A percentile compares a stretch with the other conserved stretches of the same genome.
Evolutionary conservation across 2,329 filamentous ascomycete genomes (phyloP).

Genomic region (Trematosphaeria pertusa): DNA sequence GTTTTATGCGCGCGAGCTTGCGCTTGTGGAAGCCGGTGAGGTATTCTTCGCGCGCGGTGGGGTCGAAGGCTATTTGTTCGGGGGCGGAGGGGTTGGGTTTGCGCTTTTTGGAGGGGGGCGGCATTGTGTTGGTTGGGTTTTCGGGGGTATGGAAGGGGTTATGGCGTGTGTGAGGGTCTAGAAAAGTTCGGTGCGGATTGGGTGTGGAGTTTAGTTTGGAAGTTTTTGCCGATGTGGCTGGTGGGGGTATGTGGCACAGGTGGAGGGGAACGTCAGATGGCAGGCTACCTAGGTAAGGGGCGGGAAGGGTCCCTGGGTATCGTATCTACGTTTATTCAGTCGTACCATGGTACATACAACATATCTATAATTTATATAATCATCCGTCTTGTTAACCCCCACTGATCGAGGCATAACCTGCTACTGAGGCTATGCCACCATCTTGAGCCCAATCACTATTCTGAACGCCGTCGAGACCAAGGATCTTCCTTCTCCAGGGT

Average conservation of each 20-base stretch:
- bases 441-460: conserved; percentile 1
- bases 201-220: conserved; percentile 1
- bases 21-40: conserved; percentile 97
- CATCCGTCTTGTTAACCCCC: conserved; percentile 5
- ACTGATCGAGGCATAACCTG: conserved; percentile 2
- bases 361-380: neutral
- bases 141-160: neutral
- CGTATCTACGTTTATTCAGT: neutral
- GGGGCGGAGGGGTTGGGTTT: conserved; percentile 62
- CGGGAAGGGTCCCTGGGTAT: neutral
- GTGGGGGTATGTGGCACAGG: conserved; percentile 3
- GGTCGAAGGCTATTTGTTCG: conserved; percentile 88
- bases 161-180: neutral
- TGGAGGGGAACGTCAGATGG: neutral
- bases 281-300: no score
- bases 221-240: conserved; percentile 15
- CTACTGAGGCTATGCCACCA: conserved; percentile 6
- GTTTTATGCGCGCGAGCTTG: conserved; percentile 83
- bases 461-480: conserved; percentile 11
- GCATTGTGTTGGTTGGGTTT: conserved; percentile 7
- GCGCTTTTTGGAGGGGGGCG: conserved; percentile 42
- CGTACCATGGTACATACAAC: neutral
- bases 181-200: conserved; percentile 13
- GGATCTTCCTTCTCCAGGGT: conserved; percentile 43
- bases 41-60: conserved; percentile 79